Evolutionary conservation across 2,329 filamentous ascomycete genomes (phyloP), one percentile per base, ranked within the genome.

Genomic region (Aspergillus texensis): DNA sequence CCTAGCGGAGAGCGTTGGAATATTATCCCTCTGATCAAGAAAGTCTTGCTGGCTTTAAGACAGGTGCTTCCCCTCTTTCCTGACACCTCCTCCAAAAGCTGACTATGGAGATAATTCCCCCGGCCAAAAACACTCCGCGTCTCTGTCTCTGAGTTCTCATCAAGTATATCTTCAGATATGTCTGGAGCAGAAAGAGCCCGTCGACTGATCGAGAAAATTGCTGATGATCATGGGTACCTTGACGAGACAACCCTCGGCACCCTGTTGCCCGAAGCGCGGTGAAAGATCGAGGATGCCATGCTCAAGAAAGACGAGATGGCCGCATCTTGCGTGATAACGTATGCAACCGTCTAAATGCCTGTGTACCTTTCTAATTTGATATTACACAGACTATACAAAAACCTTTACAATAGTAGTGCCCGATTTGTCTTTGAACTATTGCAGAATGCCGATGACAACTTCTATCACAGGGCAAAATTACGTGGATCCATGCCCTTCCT

Each of bases 361-460:
- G 21, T 10, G 58, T 24, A 28, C 26, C 16, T 43, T 43, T 53
- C 45, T 41, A 32, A 46, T 30, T 32, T 56, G 24, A 60, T 34
- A 21, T 24, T 34, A 24, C 16, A 46, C 24, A 67, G 67, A 14
- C 62, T 69, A 48, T 62, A 65, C n/a, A 67, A 66, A 43, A 65
- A 69, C 53, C 41, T 70, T 2, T 70, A 71, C 28, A 65, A 63
- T 60, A 69, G 61, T 36, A 66, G 65, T n/a, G 60, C 71, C 3
- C 62, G 69, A 39, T 76, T 74, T 54, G 62, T 75, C 28, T 72
- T 72, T 52, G 74, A 76, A 64, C 58, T 78, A 9, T 68, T 82
- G 6, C 80, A 82, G 65, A 82, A 82, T 70, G 78, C 79, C 0
- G 80, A 82, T 43, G 79, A 82, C 65, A 79, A 77, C 39, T 48